Conservation (phyloP, 2,329 filamentous ascomycete species). For the Alternaria panax region DNA sequence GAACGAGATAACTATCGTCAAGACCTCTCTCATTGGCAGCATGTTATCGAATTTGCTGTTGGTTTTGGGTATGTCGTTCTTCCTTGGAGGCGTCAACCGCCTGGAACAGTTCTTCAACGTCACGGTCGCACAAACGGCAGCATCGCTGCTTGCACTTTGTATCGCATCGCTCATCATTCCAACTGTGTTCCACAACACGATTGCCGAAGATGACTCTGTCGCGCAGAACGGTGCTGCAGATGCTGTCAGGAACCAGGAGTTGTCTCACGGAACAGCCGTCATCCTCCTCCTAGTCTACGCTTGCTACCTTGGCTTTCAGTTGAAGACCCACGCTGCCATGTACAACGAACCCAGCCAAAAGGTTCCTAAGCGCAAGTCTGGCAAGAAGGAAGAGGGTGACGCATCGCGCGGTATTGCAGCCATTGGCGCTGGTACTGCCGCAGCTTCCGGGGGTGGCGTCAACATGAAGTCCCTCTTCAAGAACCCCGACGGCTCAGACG, state of each 20-base stretch:
- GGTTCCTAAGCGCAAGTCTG: constrained; percentile 64
- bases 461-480: constrained; percentile 57
- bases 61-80: constrained; percentile 91
- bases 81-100: constrained; percentile 81
- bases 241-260: constrained; percentile 40
- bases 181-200: constrained; percentile 71
- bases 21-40: constrained; percentile 89
- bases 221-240: constrained; percentile 26
- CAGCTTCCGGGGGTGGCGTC: constrained; percentile 59
- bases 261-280: constrained; percentile 75
- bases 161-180: constrained; percentile 87
- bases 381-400: constrained; percentile 59
- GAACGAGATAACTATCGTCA: constrained; percentile 80
- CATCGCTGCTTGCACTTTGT: constrained; percentile 78
- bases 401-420: constrained; percentile 59
- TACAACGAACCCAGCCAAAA: constrained; percentile 85
- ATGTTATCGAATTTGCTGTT: constrained; percentile 91
- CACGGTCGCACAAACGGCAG: constrained; percentile 88
- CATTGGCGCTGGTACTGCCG: constrained; percentile 61
- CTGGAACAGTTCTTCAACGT: constrained; percentile 89
- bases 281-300: constrained; percentile 85
- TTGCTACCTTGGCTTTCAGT: constrained; percentile 87
- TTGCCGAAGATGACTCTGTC: constrained; percentile 33
- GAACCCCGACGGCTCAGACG: constrained; percentile 43
- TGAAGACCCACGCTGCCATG: constrained; percentile 81